These are phyloP conservation scores for Sphagnum fallax DNA, from an alignment of 228 moss, liverwort and hornwort genomes.

Conservation along the genomic window DNA sequence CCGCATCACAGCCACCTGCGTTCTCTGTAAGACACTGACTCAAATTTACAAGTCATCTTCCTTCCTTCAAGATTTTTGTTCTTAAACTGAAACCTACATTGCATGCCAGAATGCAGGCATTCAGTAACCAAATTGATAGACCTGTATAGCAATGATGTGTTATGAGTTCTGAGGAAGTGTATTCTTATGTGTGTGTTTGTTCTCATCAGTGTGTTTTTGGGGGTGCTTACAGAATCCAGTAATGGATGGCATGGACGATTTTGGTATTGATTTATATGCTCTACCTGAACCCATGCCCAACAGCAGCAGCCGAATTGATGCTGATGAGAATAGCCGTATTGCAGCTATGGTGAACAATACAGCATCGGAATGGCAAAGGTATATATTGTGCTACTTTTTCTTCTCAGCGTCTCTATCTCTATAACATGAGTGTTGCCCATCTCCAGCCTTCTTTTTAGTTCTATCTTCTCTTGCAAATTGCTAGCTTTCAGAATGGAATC, in stretches of 20 bases:
- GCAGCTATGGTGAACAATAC: constrained; percentile 81
- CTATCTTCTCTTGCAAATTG: no score
- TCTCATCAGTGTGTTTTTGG: background rate
- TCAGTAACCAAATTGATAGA: no score
- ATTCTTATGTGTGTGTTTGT: background rate
- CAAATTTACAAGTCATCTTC: no score
- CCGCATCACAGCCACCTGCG: constrained; percentile 26
- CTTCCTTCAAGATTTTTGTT: no score
- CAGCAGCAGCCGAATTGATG: constrained; percentile 43
- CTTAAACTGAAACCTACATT: no score
- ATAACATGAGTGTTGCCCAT: no score
- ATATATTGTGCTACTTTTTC: background rate
- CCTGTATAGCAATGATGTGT: no score
- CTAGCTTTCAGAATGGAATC: no score
- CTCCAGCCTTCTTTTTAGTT: no score
- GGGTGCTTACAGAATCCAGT: constrained; percentile 37
- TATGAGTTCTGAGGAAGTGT: no score
- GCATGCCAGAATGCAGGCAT: no score
- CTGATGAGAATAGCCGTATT: constrained; percentile 80
- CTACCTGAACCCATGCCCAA: constrained; percentile 60
- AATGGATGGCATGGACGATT: constrained; percentile 84
- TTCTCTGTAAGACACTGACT: constrained; percentile 29
- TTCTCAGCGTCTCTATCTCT: background rate
- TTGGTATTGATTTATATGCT: constrained; percentile 88
- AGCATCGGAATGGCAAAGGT: constrained; percentile 95